Conservation (phyloP, 495 filamentous ascomycete species). For the Glarea lozoyensis region DNA sequence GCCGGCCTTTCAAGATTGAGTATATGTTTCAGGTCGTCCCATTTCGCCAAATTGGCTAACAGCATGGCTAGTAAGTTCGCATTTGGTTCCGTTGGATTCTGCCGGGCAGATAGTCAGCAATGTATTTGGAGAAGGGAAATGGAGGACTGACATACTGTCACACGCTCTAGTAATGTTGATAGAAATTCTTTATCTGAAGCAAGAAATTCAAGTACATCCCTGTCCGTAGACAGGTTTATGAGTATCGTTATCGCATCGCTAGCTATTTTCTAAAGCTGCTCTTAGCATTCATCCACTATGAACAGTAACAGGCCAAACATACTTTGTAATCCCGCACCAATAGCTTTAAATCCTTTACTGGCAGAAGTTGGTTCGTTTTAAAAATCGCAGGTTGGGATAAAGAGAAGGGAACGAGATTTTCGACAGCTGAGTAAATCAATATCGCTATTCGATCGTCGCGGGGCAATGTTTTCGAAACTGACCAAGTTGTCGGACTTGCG, state of each 20-base stretch:
- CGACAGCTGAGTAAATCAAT: slow-evolving; percentile 49
- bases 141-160: slow-evolving; percentile 58
- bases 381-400: slow-evolving; percentile 69
- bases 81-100: slow-evolving; percentile 52
- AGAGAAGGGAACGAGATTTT: slow-evolving; percentile 82
- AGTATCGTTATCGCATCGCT: slow-evolving; percentile 89
- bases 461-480: slow-evolving; percentile 20
- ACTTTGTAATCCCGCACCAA: slow-evolving; percentile 55
- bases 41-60: slow-evolving; percentile 83
- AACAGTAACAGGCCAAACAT: neutral
- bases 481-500: slow-evolving; percentile 72
- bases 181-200: slow-evolving; percentile 76
- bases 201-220: slow-evolving; percentile 60
- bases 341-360: slow-evolving; percentile 84
- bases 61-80: slow-evolving; percentile 86
- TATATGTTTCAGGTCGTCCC: slow-evolving; percentile 58
- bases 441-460: neutral
- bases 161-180: slow-evolving; percentile 55
- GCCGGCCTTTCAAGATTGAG: slow-evolving; percentile 51
- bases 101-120: neutral
- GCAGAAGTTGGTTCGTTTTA: slow-evolving; percentile 68
- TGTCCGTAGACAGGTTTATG: slow-evolving; percentile 79
- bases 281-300: neutral
- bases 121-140: neutral
- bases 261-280: slow-evolving; percentile 59